Evolutionary conservation across 164 flowering plant genomes (phyloP).

Genomic region (Kalanchoe fedtschenkoi): DNA sequence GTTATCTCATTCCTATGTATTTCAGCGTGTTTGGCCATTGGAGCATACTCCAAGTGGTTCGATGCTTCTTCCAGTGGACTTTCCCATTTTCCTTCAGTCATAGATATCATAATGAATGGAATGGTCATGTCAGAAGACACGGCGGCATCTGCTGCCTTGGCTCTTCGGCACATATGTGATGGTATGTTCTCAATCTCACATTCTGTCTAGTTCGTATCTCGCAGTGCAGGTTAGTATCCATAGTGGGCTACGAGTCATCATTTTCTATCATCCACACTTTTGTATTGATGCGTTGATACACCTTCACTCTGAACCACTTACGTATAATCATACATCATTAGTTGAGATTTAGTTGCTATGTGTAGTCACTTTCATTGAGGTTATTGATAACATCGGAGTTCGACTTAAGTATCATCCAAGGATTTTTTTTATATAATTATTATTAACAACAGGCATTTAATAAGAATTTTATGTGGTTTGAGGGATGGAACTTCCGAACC

Average conservation of each 20-base stretch:
- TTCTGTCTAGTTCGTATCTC: too few relatives aligned
- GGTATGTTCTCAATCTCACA: conserved; percentile 44
- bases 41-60: conserved; percentile 99
- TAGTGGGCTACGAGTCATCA: too few relatives aligned
- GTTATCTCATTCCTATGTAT: conserved; percentile 1
- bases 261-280: too few relatives aligned
- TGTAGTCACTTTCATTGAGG: background rate
- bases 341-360: background rate
- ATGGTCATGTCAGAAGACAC: conserved; percentile 90
- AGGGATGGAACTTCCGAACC: background rate
- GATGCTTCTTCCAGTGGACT: conserved; percentile 66
- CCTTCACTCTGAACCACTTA: background rate
- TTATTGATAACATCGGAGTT: background rate
- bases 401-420: background rate
- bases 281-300: background rate
- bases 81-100: conserved; percentile 55
- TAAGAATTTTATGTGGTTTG: background rate
- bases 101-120: conserved; percentile 78
- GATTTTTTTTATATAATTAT: background rate
- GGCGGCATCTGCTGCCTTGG: conserved; percentile 96
- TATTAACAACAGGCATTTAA: background rate
- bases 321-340: background rate
- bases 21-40: conserved; percentile 82
- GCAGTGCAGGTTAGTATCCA: too few relatives aligned
- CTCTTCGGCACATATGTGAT: conserved; percentile 86